phyloP scores from a whole-genome alignment of 192 early-diverging fungal genomes.

The Coemansia furcata region DNA sequence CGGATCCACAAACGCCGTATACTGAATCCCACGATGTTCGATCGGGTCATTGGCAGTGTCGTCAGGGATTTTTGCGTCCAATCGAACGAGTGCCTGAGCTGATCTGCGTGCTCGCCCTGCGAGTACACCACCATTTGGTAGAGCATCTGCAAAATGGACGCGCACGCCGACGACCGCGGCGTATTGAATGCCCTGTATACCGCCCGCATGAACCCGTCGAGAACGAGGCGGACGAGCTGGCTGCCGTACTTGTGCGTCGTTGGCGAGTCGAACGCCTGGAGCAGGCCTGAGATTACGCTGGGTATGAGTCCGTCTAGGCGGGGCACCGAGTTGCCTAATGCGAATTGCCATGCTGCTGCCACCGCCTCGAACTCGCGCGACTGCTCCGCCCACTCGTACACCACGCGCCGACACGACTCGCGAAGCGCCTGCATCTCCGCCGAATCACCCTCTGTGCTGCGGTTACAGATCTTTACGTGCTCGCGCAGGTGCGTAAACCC shows the following conservation, averaged over 20 bases:
- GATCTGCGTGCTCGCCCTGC: slow-evolving; percentile 35
- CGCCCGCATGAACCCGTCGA: slow-evolving; percentile 28
- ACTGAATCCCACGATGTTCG: slow-evolving; percentile 31
- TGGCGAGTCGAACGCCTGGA: slow-evolving; percentile 20
- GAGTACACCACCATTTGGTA: slow-evolving; percentile 32
- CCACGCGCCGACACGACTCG: slow-evolving; percentile 35
- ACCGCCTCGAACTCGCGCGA: slow-evolving; percentile 18
- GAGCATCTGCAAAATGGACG: slow-evolving; percentile 34
- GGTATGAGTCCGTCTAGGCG: slow-evolving; percentile 38
- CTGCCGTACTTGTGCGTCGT: slow-evolving; percentile 20
- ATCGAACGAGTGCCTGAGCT: slow-evolving; percentile 34
- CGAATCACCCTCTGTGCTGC: neutral
- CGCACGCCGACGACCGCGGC: slow-evolving; percentile 35
- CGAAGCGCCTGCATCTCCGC: slow-evolving; percentile 15
- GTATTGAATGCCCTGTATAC: slow-evolving; percentile 34
- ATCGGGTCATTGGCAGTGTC: slow-evolving; percentile 16
- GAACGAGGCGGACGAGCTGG: slow-evolving; percentile 21
- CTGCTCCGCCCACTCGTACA: slow-evolving; percentile 44
- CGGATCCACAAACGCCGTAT: slow-evolving; percentile 42
- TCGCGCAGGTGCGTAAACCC: slow-evolving; percentile 48
- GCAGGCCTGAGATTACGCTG: slow-evolving; percentile 15
- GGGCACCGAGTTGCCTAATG: slow-evolving; percentile 12
- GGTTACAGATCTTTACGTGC: slow-evolving; percentile 47
- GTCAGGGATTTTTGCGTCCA: slow-evolving; percentile 35
- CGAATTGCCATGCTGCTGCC: slow-evolving; percentile 27